Conservation (phyloP, 1,284 basidiomycete genomes). For the Ceratobasidium sp. region DNA sequence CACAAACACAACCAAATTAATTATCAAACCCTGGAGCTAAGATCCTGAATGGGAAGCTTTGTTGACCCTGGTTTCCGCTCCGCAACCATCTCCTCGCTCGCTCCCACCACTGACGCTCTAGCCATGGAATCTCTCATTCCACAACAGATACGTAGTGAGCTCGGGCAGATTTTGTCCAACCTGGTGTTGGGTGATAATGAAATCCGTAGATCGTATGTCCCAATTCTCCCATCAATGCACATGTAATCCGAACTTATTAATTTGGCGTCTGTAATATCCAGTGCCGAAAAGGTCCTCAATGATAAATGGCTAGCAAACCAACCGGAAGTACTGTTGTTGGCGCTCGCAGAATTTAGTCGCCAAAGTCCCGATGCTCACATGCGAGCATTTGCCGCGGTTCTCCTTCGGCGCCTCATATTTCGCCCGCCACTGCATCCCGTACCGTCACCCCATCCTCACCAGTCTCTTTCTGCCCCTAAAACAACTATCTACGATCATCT, state of each 20-base stretch:
- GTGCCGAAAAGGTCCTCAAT: slow-evolving; percentile 78
- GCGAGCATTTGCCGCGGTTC: slow-evolving; percentile 70
- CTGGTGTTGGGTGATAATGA: slow-evolving; percentile 80
- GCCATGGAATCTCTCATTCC: slow-evolving; percentile 43
- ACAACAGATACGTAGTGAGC: slow-evolving; percentile 42
- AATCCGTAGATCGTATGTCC: slow-evolving; percentile 68
- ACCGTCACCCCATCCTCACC: slow-evolving; percentile 41
- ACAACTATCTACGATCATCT: slow-evolving; percentile 70
- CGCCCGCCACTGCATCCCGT: slow-evolving; percentile 52
- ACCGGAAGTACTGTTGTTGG: slow-evolving; percentile 76
- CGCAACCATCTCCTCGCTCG: background rate
- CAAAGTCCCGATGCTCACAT: slow-evolving; percentile 66
- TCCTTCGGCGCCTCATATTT: slow-evolving; percentile 76
- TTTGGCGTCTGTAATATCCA: slow-evolving; percentile 46
- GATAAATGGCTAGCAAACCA: slow-evolving; percentile 70
- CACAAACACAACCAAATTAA: too few species aligned
- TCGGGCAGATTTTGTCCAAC: slow-evolving; percentile 82
- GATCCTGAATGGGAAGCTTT: too few species aligned
- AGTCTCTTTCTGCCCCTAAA: slow-evolving; percentile 42
- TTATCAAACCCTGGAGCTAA: too few species aligned
- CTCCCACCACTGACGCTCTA: background rate
- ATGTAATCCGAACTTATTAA: background rate
- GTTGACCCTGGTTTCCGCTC: background rate
- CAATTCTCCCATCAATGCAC: background rate
- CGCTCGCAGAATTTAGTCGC: slow-evolving; percentile 75